These are phyloP conservation scores for Sodiomyces alkalinus DNA, from an alignment of 2,329 filamentous ascomycete species.

Conservation along the genomic window DNA sequence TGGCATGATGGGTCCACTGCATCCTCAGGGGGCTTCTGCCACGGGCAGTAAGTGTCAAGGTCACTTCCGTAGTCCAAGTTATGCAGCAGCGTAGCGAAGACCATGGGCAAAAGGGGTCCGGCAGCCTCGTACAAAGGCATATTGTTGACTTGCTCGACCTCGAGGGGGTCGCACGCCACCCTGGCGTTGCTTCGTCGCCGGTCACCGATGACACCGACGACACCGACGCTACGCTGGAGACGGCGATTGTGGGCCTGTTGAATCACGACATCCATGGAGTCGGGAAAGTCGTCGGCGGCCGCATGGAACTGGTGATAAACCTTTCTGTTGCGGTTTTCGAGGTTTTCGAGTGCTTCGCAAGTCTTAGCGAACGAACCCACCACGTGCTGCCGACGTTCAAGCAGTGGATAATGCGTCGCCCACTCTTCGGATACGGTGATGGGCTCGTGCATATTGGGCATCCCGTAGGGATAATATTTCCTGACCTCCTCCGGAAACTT, in stretches of 20 bases:
- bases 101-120: conserved; percentile 26
- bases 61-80: too few species aligned
- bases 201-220: conserved; percentile 22
- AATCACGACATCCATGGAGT: conserved; percentile 14
- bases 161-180: conserved; percentile 13
- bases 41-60: too few species aligned
- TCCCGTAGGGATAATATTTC: conserved; percentile 15
- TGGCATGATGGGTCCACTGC: too few species aligned
- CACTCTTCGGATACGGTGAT: conserved; percentile 9
- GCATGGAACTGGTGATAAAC: conserved; percentile 23
- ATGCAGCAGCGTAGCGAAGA: too few species aligned
- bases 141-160: conserved; percentile 21
- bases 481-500: conserved; percentile 12
- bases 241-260: conserved; percentile 15
- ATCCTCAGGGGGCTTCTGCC: too few species aligned
- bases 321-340: conserved; percentile 12
- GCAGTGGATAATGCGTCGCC: conserved; percentile 8
- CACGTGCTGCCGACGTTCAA: conserved; percentile 3
- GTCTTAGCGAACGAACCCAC: conserved; percentile 8
- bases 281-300: conserved; percentile 19
- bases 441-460: conserved; percentile 16
- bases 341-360: conserved; percentile 11
- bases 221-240: conserved; percentile 14
- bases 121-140: conserved; percentile 23
- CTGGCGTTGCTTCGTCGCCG: conserved; percentile 15